These are phyloP conservation scores for Chlorociboria aeruginascens DNA, from an alignment of 495 filamentous ascomycete genomes.

Conservation along the genomic window DNA sequence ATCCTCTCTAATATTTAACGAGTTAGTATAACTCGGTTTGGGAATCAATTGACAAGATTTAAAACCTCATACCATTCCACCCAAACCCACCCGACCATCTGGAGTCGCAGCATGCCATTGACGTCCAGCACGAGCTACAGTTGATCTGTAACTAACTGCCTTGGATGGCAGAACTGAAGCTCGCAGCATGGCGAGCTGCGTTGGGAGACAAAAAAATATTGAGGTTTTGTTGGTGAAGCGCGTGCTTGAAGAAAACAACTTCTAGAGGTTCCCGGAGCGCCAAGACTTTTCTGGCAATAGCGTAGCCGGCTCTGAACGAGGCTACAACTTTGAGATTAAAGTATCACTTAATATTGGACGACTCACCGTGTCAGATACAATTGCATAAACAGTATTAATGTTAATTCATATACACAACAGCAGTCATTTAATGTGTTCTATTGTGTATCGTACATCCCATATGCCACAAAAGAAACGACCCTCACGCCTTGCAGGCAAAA, in stretches of 20 bases:
- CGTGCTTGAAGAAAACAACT: constrained; percentile 7
- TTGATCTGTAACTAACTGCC: constrained; percentile 37
- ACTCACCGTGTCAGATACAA: neutral
- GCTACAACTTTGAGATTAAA: neutral
- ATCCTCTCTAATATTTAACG: constrained; percentile 36
- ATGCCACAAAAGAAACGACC: constrained; percentile 16
- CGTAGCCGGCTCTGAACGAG: constrained; percentile 2
- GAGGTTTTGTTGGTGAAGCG: constrained; percentile 12
- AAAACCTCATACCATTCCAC: constrained; percentile 22
- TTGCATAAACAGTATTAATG: neutral
- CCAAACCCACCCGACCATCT: constrained; percentile 19
- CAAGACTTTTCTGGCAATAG: neutral
- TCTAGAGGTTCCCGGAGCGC: too few relatives aligned
- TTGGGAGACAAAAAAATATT: constrained; percentile 24
- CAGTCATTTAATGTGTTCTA: constrained; percentile 9
- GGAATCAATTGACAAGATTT: constrained; percentile 7
- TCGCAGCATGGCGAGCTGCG: constrained; percentile 56
- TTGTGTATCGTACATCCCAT: constrained; percentile 22
- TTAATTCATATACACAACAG: neutral
- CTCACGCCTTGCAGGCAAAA: constrained; percentile 17
- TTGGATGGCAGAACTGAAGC: constrained; percentile 48
- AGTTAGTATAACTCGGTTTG: constrained; percentile 4
- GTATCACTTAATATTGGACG: neutral
- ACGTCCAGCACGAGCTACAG: constrained; percentile 30
- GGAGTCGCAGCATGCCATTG: constrained; percentile 46